Conservation (phyloP, 148 eudicot species). For the Mesembryanthemum crystallinum region DNA sequence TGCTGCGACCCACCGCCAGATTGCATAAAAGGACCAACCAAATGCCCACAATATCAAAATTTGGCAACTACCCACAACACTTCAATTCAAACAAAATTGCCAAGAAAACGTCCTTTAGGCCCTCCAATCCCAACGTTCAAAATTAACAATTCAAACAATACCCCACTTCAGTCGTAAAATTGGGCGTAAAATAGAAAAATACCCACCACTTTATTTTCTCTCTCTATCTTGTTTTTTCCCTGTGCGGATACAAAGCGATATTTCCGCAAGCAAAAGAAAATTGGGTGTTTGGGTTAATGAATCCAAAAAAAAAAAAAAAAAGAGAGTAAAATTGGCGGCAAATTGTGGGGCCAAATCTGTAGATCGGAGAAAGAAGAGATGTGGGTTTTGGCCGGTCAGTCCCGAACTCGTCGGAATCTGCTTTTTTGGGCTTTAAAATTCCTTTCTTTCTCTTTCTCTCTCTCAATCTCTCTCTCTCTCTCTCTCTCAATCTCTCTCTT, state of each 20-base stretch:
- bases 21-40: slow-evolving; percentile 47
- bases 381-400: slow-evolving; percentile 29
- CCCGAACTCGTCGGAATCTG: slow-evolving; percentile 44
- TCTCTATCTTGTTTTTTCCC: not conserved
- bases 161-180: slow-evolving; percentile 17
- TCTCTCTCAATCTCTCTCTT: slow-evolving; percentile 18
- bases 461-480: slow-evolving; percentile 1
- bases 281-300: not conserved
- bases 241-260: not conserved
- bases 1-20: slow-evolving; percentile 80
- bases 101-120: slow-evolving; percentile 16
- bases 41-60: slow-evolving; percentile 14
- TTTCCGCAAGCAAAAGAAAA: slow-evolving; percentile 1
- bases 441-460: slow-evolving; percentile 2
- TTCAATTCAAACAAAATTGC: slow-evolving; percentile 17
- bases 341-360: slow-evolving; percentile 30
- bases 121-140: slow-evolving; percentile 12
- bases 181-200: not conserved
- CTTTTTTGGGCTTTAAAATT: slow-evolving; percentile 13
- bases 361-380: slow-evolving; percentile 35
- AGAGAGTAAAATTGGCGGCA: slow-evolving; percentile 24
- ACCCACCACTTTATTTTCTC: slow-evolving; percentile 3
- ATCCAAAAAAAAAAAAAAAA: not conserved
- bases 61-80: slow-evolving; percentile 19
- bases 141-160: slow-evolving; percentile 4